These are phyloP conservation scores for Crithidia mellificae DNA, from an alignment of 208 protist species.

Conservation along the genomic window DNA sequence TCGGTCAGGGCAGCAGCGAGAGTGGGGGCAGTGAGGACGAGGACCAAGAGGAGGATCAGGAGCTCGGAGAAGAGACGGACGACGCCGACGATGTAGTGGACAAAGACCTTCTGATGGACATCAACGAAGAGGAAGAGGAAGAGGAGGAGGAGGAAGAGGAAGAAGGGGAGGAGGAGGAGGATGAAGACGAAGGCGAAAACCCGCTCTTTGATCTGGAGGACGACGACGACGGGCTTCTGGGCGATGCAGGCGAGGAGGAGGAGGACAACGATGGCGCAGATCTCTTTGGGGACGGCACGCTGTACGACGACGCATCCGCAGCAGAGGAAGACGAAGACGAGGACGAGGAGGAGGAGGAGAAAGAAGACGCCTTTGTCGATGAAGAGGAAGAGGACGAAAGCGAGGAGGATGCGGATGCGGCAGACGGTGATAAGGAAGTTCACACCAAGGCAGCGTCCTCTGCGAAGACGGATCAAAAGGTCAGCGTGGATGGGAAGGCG, in stretches of 20 bases:
- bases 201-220: slow-evolving; percentile 33
- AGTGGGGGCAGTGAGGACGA: slow-evolving; percentile 4
- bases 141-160: slow-evolving; percentile 28
- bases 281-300: slow-evolving; percentile 18
- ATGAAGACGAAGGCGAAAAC: slow-evolving; percentile 32
- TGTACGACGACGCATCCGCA: slow-evolving; percentile 41
- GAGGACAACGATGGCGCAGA: slow-evolving; percentile 45
- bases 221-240: slow-evolving; percentile 12
- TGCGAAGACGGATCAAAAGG: too few species aligned
- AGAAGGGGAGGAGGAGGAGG: slow-evolving; percentile 14
- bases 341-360: slow-evolving; percentile 20
- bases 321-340: slow-evolving; percentile 34
- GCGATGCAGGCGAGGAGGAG: slow-evolving; percentile 9
- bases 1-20: slow-evolving; percentile 26
- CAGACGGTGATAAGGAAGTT: slow-evolving; percentile 4
- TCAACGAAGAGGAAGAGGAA: slow-evolving; percentile 28
- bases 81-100: slow-evolving; percentile 45
- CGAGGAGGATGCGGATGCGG: slow-evolving; percentile 30
- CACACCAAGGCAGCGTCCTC: background rate
- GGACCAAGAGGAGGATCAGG: slow-evolving; percentile 6
- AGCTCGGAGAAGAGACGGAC: slow-evolving; percentile 32
- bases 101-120: slow-evolving; percentile 33
- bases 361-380: slow-evolving; percentile 26
- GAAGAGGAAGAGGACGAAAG: slow-evolving; percentile 32
- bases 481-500: too few species aligned